Percentiles rank a stretch among this genome's conserved stretches.
Evolutionary conservation across 1,284 basidiomycete species (phyloP).

Genomic region (Xerocomus amazonicus): DNA sequence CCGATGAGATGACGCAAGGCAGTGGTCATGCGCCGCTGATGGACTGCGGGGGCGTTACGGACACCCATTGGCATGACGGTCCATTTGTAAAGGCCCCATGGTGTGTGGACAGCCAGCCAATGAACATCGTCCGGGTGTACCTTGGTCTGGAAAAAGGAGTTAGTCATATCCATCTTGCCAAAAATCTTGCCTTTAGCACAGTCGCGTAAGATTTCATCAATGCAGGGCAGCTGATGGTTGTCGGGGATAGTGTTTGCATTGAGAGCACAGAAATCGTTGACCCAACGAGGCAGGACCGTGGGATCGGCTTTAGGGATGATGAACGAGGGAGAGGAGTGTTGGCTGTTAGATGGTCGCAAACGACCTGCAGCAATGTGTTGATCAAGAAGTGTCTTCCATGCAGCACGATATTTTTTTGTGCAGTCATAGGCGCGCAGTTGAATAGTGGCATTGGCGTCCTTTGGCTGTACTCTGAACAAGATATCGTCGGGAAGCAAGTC

Average conservation of each 20-base stretch:
- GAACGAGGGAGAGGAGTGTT: not conserved
- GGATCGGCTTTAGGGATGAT: not conserved
- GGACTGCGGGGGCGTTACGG: slow-evolving; percentile 19
- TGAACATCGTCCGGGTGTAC: slow-evolving; percentile 33
- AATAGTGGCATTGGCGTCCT: not conserved
- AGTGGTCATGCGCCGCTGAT: slow-evolving; percentile 19
- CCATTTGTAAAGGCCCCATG: slow-evolving; percentile 28
- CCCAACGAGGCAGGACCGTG: not conserved
- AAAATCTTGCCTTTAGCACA: slow-evolving; percentile 13
- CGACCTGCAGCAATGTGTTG: not conserved
- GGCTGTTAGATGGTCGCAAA: not conserved
- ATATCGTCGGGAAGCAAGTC: not conserved
- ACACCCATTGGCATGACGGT: slow-evolving; percentile 30
- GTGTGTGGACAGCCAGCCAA: slow-evolving; percentile 32
- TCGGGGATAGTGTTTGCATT: not conserved
- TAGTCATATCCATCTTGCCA: slow-evolving; percentile 38
- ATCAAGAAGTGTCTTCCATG: not conserved
- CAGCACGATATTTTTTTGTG: not conserved
- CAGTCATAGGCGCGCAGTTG: not conserved
- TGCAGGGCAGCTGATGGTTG: not conserved
- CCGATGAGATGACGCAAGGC: slow-evolving; percentile 21
- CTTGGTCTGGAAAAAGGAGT: slow-evolving; percentile 36
- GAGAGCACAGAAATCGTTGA: not conserved
- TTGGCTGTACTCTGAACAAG: not conserved
- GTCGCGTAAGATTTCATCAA: not conserved